Evolutionary conservation across 345 rosid species (phyloP).

Genomic region (Acer saccharum): DNA sequence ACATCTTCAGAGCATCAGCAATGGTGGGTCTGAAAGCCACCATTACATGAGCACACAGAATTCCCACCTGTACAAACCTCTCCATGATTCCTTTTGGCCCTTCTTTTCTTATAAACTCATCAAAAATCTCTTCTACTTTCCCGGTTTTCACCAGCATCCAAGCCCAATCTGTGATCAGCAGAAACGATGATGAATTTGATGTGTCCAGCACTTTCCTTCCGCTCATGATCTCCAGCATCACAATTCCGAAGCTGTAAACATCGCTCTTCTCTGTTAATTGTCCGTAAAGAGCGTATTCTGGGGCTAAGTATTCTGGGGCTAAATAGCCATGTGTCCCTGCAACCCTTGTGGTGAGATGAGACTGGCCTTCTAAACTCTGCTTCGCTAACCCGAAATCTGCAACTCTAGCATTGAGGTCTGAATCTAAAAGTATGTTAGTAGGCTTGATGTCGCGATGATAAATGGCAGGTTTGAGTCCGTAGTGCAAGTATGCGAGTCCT

Average conservation of each 20-base stretch:
- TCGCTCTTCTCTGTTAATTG: constrained; percentile 67
- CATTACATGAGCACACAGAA: constrained; percentile 67
- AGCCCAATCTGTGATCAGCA: constrained; percentile 64
- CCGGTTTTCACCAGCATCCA: constrained; percentile 50
- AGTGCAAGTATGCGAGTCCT: constrained; percentile 62
- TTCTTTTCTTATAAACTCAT: constrained; percentile 41
- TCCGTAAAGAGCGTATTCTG: constrained; percentile 60
- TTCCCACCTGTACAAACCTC: constrained; percentile 65
- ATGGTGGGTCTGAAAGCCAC: constrained; percentile 62
- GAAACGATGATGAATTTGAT: constrained; percentile 33
- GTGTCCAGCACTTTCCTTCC: constrained; percentile 58
- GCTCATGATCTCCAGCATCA: constrained; percentile 59
- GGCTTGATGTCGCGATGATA: constrained; percentile 70
- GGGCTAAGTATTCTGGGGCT: too few relatives aligned
- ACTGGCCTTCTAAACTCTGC: constrained; percentile 55
- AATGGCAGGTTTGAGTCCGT: constrained; percentile 58
- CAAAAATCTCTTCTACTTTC: constrained; percentile 35
- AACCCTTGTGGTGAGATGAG: constrained; percentile 64
- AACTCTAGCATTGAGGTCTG: constrained; percentile 49
- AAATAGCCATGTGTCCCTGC: constrained; percentile 68
- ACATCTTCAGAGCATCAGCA: constrained; percentile 54
- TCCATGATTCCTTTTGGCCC: constrained; percentile 60
- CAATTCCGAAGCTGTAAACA: constrained; percentile 61
- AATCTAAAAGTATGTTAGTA: constrained; percentile 56
- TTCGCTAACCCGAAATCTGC: constrained; percentile 62